Percentiles rank a stretch among this genome's conserved stretches.
Conservation (phyloP, 1,284 basidiomycete genomes). For the Sphagnurus paluster region DNA sequence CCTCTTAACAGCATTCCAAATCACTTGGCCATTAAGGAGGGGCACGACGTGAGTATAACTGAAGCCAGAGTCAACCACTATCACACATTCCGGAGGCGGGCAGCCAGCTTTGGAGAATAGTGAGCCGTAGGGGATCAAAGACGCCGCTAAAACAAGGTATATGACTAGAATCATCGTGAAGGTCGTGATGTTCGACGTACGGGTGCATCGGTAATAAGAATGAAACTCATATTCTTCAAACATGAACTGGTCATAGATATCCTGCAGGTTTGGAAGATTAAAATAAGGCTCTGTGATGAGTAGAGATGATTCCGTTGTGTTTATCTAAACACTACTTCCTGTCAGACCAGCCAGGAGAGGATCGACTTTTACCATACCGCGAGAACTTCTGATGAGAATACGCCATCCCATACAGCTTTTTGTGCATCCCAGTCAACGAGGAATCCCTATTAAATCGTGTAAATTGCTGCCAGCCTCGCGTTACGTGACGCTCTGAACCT, state of each 20-base stretch:
- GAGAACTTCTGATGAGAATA: conserved; percentile 73
- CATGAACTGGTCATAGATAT: conserved; percentile 90
- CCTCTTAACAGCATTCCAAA: conserved; percentile 84
- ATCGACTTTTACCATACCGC: conserved; percentile 44
- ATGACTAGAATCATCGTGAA: neutral
- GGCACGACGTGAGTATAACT: conserved; percentile 92
- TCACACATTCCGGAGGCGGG: conserved; percentile 70
- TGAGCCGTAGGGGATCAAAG: conserved; percentile 70
- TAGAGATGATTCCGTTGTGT: conserved; percentile 70
- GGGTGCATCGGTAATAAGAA: conserved; percentile 78
- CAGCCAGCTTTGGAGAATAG: conserved; percentile 52
- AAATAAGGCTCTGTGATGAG: conserved; percentile 93
- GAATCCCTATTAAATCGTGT: conserved; percentile 64
- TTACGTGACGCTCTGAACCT: conserved; percentile 47
- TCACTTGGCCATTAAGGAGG: conserved; percentile 71
- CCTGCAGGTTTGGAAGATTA: conserved; percentile 88
- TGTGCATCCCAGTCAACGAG: conserved; percentile 91
- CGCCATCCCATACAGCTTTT: conserved; percentile 87
- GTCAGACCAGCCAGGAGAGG: conserved; percentile 6
- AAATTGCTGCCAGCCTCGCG: conserved; percentile 12
- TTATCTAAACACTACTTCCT: conserved; percentile 47
- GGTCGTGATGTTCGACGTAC: conserved; percentile 49
- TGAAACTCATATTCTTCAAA: conserved; percentile 96
- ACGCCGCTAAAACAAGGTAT: conserved; percentile 57
- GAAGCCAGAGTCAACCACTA: conserved; percentile 90